phyloP scores from a whole-genome alignment of 2,329 filamentous ascomycete species.

The Ceratocystis diversiconidia region DNA sequence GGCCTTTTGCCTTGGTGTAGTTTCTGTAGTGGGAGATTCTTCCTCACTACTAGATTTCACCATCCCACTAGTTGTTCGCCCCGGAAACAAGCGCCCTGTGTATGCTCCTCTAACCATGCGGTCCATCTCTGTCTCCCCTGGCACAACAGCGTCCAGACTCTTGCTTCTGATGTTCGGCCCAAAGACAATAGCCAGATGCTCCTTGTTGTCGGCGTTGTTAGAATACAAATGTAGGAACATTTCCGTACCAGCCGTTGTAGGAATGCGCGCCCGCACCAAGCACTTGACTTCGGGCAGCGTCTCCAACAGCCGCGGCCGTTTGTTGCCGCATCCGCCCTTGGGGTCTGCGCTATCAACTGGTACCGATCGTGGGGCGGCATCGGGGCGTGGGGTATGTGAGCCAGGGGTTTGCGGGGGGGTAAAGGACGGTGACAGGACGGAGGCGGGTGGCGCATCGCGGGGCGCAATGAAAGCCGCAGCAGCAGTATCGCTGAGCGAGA shows the following conservation, averaged over 20 bases:
- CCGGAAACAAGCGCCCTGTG: slow-evolving; percentile 72
- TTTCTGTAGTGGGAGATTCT: not conserved
- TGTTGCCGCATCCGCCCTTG: slow-evolving; percentile 45
- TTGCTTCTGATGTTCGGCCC: slow-evolving; percentile 66
- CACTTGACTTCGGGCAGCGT: slow-evolving; percentile 77
- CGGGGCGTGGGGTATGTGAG: slow-evolving; percentile 36
- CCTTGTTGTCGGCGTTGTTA: slow-evolving; percentile 86
- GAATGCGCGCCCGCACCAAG: slow-evolving; percentile 85
- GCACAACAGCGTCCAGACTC: slow-evolving; percentile 54
- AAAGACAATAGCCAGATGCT: slow-evolving; percentile 95
- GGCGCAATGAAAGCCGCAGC: slow-evolving; percentile 17
- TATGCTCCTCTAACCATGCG: slow-evolving; percentile 93
- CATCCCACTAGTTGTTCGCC: slow-evolving; percentile 61
- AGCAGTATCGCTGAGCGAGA: slow-evolving; percentile 12
- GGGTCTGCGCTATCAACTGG: slow-evolving; percentile 46
- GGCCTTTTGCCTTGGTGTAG: not conserved
- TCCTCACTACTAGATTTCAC: slow-evolving; percentile 21
- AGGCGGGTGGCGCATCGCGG: slow-evolving; percentile 36
- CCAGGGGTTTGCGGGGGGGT: slow-evolving; percentile 56
- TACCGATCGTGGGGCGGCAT: slow-evolving; percentile 35
- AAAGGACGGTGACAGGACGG: slow-evolving; percentile 76
- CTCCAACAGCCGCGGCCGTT: slow-evolving; percentile 57
- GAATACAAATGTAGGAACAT: slow-evolving; percentile 96
- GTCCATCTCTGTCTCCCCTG: slow-evolving; percentile 73
- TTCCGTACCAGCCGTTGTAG: slow-evolving; percentile 78